Evolutionary conservation across 257 asterid genomes (phyloP).

Genomic region (Solanum chilense): DNA sequence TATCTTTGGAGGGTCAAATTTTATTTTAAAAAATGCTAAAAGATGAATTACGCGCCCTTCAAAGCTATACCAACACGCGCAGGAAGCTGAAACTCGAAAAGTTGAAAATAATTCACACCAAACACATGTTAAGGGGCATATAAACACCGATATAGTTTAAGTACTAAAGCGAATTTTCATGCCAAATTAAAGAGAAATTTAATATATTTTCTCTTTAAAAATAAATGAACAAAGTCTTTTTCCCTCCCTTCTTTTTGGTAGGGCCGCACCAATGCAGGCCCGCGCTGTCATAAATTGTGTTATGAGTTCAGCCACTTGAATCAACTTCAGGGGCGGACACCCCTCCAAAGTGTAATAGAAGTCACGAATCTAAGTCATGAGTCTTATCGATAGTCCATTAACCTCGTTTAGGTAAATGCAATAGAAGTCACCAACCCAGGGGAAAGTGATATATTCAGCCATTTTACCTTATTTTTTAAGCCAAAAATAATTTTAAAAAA

Average conservation of each 20-base stretch:
- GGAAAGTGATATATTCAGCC: not conserved
- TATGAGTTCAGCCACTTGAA: not conserved
- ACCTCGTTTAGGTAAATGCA: not conserved
- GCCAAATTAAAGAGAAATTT: no score
- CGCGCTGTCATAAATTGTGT: not conserved
- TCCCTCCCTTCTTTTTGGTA: accelerated
- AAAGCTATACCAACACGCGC: no score
- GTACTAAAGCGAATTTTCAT: no score
- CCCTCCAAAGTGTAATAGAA: not conserved
- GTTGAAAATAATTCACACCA: no score
- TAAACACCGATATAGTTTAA: no score
- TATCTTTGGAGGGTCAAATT: no score
- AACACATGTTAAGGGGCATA: no score
- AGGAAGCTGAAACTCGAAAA: accelerated
- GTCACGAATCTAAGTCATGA: not conserved
- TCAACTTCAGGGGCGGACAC: not conserved
- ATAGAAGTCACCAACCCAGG: not conserved
- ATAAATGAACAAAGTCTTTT: not conserved
- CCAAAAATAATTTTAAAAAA: not conserved
- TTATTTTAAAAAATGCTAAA: no score
- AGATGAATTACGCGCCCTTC: no score
- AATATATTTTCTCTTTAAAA: not conserved
- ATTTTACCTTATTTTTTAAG: not conserved
- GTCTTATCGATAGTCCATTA: not conserved
- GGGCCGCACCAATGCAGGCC: not conserved